These are phyloP conservation scores for Venturia effusa DNA, from an alignment of 2,329 filamentous ascomycete genomes.

Conservation along the genomic window DNA sequence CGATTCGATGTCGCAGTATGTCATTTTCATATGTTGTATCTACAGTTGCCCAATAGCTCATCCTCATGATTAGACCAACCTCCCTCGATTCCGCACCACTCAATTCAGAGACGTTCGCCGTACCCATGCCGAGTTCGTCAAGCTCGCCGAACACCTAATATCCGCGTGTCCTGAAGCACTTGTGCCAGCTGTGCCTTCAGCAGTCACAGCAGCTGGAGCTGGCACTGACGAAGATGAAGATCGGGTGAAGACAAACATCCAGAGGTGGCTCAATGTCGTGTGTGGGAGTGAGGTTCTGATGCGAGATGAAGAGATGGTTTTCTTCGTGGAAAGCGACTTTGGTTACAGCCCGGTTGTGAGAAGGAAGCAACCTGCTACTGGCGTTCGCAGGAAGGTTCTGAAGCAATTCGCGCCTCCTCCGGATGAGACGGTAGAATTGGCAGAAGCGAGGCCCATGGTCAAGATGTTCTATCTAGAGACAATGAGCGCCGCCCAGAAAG, in stretches of 20 bases:
- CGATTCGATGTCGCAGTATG: slow-evolving; percentile 94
- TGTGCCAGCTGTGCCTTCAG: slow-evolving; percentile 87
- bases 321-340: slow-evolving; percentile 98
- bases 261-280: slow-evolving; percentile 90
- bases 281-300: slow-evolving; percentile 88
- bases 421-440: slow-evolving; percentile 90
- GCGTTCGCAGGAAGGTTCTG: slow-evolving; percentile 85
- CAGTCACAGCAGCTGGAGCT: slow-evolving; percentile 85
- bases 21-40: slow-evolving; percentile 8
- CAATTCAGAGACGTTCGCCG: slow-evolving; percentile 96
- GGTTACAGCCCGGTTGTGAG: slow-evolving; percentile 93
- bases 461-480: slow-evolving; percentile 92
- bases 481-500: slow-evolving; percentile 95
- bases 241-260: slow-evolving; percentile 78
- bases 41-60: not conserved
- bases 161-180: slow-evolving; percentile 95
- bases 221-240: slow-evolving; percentile 93
- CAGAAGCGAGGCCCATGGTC: slow-evolving; percentile 78
- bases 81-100: slow-evolving; percentile 94
- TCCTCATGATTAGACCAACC: slow-evolving; percentile 64
- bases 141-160: slow-evolving; percentile 90
- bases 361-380: slow-evolving; percentile 93
- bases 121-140: slow-evolving; percentile 89
- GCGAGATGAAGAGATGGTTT: slow-evolving; percentile 90
- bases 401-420: slow-evolving; percentile 98